Base-by-base conservation (phyloP, 805 yeast species). In the Tetrapisispora taiwanensis region DNA sequence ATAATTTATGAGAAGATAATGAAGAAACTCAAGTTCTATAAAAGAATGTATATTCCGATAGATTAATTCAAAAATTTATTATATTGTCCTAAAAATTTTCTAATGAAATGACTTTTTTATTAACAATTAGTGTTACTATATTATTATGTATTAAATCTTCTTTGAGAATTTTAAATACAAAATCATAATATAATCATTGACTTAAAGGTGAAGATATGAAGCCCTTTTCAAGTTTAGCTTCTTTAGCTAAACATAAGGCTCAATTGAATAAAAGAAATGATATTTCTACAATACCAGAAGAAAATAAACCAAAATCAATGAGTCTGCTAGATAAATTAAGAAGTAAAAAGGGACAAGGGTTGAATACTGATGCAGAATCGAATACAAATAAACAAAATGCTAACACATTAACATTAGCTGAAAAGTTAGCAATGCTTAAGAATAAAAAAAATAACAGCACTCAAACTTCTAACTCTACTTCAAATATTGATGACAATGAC, bases 171-270 rank as follows among this genome's bases (percentile, higher is more conserved):
- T n/a, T 39, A 15, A 30, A 27, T 39, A 22, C 13, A 27, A 8
- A 27, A 14, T 9, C 14, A 22, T 34, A 22, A 22, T 22, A 22
- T 22, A 8, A 18, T 34, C 7, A 7, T 19, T 33, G n/a, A 18
- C 3, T 9, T n/a, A 18, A 28, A 41, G 39, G 10, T 13, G 15
- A 12, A 13, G 9, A 15, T 28, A 10, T 10, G 14, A 43, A 40
- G 24, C 46, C 47, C 18, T 42, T 48, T 46, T 48, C 52, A n/a
- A 48, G 44, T 27, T 39, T 50, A 36, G 53, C 49, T 15, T 46
- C 39, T 36, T 39, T 50, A 15, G 53, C 53, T 13, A 50, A 51
- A 32, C 37, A 39, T 3, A 48, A 35, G 31, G 47, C 48, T 7
- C 45, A 28, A 31, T 15, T 26, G 17, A 37, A 37, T 13, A 37